Evolutionary conservation across 176 grass and related monocot species (phyloP).

Genomic region (Chrysopogon serrulatus): DNA sequence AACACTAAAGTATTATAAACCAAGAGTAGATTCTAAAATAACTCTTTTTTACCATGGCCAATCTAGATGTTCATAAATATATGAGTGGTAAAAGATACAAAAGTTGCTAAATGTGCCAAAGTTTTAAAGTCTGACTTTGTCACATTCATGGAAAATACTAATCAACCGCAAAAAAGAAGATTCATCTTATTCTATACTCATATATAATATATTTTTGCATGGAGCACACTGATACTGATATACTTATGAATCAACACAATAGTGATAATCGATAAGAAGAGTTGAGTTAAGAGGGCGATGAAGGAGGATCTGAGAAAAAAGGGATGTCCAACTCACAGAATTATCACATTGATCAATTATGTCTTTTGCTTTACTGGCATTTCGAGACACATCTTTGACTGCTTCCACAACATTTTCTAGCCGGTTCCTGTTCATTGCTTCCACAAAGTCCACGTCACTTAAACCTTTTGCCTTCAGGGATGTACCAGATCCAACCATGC

Average conservation of each 20-base stretch:
- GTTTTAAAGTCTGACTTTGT: slow-evolving; percentile 5
- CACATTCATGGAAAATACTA: slow-evolving; percentile 6
- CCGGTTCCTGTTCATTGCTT: slow-evolving; percentile 48
- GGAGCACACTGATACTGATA: not conserved
- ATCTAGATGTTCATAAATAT: slow-evolving; percentile 14
- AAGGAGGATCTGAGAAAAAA: slow-evolving; percentile 21
- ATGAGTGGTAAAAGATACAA: slow-evolving; percentile 4
- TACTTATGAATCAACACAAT: not conserved
- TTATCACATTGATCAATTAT: slow-evolving; percentile 58
- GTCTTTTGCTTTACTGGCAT: slow-evolving; percentile 51
- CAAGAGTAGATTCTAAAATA: not conserved
- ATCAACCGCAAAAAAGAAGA: not conserved
- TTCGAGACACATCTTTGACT: slow-evolving; percentile 74
- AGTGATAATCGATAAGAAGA: not conserved
- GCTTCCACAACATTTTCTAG: slow-evolving; percentile 71
- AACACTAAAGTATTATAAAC: not conserved
- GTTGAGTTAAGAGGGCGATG: not conserved
- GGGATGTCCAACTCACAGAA: slow-evolving; percentile 55
- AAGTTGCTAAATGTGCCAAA: slow-evolving; percentile 22
- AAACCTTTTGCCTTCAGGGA: slow-evolving; percentile 17
- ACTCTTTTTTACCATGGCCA: not conserved
- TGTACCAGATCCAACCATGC: slow-evolving; percentile 48
- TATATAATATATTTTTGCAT: slow-evolving; percentile 6
- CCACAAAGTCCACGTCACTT: slow-evolving; percentile 56
- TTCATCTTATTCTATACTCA: not conserved